These are phyloP conservation scores for Domatiomyces globalis DNA, from an alignment of 2,329 filamentous ascomycete species.

Conservation along the genomic window DNA sequence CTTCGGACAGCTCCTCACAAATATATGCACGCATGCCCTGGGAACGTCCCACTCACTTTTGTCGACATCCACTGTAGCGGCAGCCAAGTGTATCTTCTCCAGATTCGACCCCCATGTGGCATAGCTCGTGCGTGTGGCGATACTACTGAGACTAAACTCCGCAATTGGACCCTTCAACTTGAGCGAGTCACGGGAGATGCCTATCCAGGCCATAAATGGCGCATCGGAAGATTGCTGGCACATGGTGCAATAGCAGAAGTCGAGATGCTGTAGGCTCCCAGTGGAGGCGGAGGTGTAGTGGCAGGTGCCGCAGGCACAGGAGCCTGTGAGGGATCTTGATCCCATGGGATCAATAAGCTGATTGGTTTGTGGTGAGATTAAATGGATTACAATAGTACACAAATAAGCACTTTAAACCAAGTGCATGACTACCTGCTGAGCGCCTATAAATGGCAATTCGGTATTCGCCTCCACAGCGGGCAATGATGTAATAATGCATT, in stretches of 20 bases:
- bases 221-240: background rate
- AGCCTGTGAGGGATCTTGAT: background rate
- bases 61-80: background rate
- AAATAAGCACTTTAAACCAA: too few relatives aligned
- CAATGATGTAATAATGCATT: too few relatives aligned
- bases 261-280: background rate
- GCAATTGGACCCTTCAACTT: background rate
- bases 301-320: background rate
- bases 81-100: background rate
- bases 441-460: too few relatives aligned
- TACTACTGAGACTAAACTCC: background rate
- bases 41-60: background rate
- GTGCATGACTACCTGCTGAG: too few relatives aligned
- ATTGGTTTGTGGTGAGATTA: too few relatives aligned
- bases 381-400: too few relatives aligned
- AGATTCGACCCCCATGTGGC: background rate
- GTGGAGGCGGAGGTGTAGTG: background rate
- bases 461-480: too few relatives aligned
- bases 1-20: background rate
- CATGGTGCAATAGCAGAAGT: background rate
- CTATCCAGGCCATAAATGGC: background rate
- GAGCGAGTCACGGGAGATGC: background rate
- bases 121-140: background rate
- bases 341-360: too few relatives aligned
- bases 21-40: background rate